Base-by-base conservation (phyloP, 768 basidiomycete genomes). In the Kwoniella newhampshirensis region DNA sequence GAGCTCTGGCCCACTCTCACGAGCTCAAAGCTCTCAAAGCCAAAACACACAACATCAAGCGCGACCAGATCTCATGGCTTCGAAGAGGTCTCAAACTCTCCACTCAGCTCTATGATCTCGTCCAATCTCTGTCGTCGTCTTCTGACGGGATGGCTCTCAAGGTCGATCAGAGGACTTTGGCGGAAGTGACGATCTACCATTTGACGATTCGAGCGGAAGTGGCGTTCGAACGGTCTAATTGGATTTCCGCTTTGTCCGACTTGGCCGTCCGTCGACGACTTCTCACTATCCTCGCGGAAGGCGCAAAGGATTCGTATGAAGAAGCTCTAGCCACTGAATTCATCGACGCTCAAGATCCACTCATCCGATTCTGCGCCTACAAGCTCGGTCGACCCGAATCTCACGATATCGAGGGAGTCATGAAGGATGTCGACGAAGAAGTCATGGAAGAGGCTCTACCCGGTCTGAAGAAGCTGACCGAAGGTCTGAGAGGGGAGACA, bases 321-420 rank as follows among this genome's bases (percentile, higher is more conserved):
- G 90, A 93, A 76, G 94, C 93, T 1, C 81, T 97, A 8, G 88
- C 90, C 4, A 82, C 84, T 8, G 81, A 89, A 27, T 88, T 89
- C 69, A 82, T 86, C 4, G 93, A 98, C 70, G 87, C 88, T 67
- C 84, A 94, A 51, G 86, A 88, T 21, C 91, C 94, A 0, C 86
- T 96, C 75, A 91, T 98, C 51, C 81, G 94, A 42, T 87, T 92
- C 77, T 91, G 87, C 64, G 92, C 93, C 0, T 94, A 97, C 67
- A 86, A 91, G 68, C 80, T 93, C 13, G 89, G 91, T 1, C 80
- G 84, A 50, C 80, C 80, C 40, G 86, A 85, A 66, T 85, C 88
- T 3, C 93, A 92, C 54, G 77, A 77, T 60, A 71, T 75, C 32
- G 66, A 61, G 2, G 73, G 69, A 1, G 73, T 75, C 30, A 72